Evolutionary conservation across 2,329 filamentous ascomycete species (phyloP).

Genomic region (Colletotrichum plurivorum): DNA sequence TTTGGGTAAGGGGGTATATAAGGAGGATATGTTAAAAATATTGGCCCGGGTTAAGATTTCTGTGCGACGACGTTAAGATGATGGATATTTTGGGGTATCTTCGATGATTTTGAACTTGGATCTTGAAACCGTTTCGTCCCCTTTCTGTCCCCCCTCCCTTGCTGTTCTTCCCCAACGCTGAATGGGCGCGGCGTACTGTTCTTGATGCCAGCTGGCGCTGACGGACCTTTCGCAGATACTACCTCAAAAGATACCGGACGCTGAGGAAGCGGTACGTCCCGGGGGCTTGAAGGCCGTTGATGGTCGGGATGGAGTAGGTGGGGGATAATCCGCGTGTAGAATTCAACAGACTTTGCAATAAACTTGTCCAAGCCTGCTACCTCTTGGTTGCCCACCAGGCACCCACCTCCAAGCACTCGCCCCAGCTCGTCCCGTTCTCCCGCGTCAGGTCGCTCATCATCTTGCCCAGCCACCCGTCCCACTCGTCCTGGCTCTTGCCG

Average conservation of each 20-base stretch:
- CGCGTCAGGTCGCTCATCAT: conserved; percentile 89
- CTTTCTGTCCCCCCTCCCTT: not conserved
- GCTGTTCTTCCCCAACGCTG: not conserved
- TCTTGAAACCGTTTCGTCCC: conserved; percentile 16
- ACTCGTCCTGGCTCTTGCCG: conserved; percentile 91
- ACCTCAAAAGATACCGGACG: conserved; percentile 90
- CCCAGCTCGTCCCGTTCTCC: conserved; percentile 83
- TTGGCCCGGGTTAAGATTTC: not conserved
- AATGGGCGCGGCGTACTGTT: not conserved
- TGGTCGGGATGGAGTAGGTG: not conserved
- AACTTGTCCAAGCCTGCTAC: conserved; percentile 42
- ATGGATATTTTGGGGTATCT: conserved; percentile 34
- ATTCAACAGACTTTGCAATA: conserved; percentile 27
- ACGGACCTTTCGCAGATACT: conserved; percentile 73
- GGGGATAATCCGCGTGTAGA: not conserved
- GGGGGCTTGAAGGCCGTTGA: conserved; percentile 24
- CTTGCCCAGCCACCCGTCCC: conserved; percentile 89
- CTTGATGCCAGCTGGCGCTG: conserved; percentile 26
- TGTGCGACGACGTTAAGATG: not conserved
- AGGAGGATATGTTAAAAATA: not conserved
- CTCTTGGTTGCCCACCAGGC: conserved; percentile 91
- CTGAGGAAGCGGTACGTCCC: conserved; percentile 82
- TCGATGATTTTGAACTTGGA: conserved; percentile 27
- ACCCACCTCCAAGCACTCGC: conserved; percentile 88
- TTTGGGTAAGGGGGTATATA: not conserved